These are phyloP conservation scores for Colletotrichum chlorophyti DNA, from an alignment of 2,329 filamentous ascomycete genomes.

Conservation along the genomic window DNA sequence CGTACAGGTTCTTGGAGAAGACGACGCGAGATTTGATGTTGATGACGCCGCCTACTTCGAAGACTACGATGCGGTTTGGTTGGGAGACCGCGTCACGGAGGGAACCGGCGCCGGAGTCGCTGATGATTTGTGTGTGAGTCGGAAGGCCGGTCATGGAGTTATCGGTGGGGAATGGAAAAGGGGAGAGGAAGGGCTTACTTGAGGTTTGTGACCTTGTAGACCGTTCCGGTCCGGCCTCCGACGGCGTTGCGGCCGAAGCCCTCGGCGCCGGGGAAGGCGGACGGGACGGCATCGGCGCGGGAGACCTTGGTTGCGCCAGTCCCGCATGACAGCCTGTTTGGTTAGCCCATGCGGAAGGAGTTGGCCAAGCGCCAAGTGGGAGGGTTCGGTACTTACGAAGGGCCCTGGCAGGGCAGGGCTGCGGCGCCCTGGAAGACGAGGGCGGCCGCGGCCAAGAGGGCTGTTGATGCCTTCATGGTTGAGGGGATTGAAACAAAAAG, in stretches of 20 bases:
- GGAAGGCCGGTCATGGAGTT: no score
- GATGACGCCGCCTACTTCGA: conserved; percentile 57
- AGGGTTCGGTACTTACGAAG: conserved; percentile 4
- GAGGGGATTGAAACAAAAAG: background rate
- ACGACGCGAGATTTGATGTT: conserved; percentile 53
- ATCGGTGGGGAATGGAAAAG: background rate
- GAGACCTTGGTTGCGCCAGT: conserved; percentile 7
- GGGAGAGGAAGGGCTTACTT: conserved; percentile 32
- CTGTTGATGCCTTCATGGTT: conserved; percentile 21
- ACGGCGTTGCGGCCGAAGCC: conserved; percentile 54
- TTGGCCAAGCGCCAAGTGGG: no score
- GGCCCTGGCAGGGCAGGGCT: conserved; percentile 14
- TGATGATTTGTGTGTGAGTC: no score
- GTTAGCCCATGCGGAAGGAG: background rate
- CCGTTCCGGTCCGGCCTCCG: conserved; percentile 52
- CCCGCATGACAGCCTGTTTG: conserved; percentile 9
- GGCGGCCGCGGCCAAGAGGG: conserved; percentile 9
- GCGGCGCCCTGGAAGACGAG: conserved; percentile 3
- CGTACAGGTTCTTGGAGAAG: conserved; percentile 53
- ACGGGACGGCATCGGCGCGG: conserved; percentile 8
- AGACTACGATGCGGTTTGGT: conserved; percentile 55
- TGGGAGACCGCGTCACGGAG: conserved; percentile 57
- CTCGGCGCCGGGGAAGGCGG: conserved; percentile 58
- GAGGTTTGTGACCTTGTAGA: conserved; percentile 56
- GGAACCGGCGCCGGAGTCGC: conserved; percentile 54